phyloP scores from a whole-genome alignment of 1,139 yeast species.

The Suhomyces coccinellae region DNA sequence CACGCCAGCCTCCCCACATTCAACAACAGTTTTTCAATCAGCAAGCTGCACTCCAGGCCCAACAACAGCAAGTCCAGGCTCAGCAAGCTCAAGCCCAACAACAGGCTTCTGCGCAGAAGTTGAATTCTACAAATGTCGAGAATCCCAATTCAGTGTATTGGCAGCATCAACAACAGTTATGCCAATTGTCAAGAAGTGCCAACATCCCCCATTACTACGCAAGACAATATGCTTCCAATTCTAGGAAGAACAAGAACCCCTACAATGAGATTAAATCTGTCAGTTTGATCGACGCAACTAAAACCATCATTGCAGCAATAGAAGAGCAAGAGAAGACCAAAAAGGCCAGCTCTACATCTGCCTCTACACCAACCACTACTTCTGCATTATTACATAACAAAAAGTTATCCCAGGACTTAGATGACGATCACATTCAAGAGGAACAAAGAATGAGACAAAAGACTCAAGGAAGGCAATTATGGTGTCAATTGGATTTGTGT shows the following conservation, averaged over 20 bases:
- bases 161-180: conserved; percentile 86
- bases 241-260: conserved; percentile 54
- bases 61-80: conserved; percentile 20
- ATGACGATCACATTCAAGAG: conserved; percentile 77
- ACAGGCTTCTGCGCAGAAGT: conserved; percentile 18
- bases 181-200: conserved; percentile 74
- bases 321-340: conserved; percentile 43
- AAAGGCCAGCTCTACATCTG: conserved; percentile 16
- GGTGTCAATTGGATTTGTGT: conserved; percentile 93
- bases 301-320: conserved; percentile 44
- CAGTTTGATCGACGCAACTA: conserved; percentile 58
- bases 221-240: conserved; percentile 84
- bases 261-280: conserved; percentile 44
- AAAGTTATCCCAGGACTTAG: conserved; percentile 54
- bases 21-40: conserved; percentile 28
- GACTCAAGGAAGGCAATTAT: conserved; percentile 73
- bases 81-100: conserved; percentile 13
- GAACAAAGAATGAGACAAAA: conserved; percentile 73
- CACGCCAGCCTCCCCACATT: conserved; percentile 22
- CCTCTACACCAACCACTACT: conserved; percentile 32
- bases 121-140: conserved; percentile 43
- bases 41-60: conserved; percentile 18
- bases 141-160: conserved; percentile 62
- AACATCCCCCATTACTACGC: conserved; percentile 85
- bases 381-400: conserved; percentile 60